Conservation (phyloP, 2,329 filamentous ascomycete species). For the Calonectria hawksworthii region DNA sequence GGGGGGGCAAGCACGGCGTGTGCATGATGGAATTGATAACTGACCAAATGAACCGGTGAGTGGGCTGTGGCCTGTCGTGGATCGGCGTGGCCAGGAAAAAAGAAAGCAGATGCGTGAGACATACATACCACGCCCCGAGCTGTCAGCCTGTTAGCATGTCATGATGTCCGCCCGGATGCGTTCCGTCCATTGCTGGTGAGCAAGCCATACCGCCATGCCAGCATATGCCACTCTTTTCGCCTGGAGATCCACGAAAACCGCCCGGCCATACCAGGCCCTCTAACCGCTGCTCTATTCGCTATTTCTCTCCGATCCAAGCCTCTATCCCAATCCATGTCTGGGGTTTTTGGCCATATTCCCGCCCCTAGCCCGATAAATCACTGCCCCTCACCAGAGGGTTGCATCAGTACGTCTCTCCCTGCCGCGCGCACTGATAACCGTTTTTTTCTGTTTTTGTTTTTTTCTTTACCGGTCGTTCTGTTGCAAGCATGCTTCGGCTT, state of each 20-base stretch:
- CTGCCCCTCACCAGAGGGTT: slow-evolving; percentile 1
- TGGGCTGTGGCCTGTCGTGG: slow-evolving; percentile 3
- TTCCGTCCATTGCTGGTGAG: neutral
- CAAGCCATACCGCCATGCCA: neutral
- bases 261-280: neutral
- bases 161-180: neutral
- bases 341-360: neutral
- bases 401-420: neutral
- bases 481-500: neutral
- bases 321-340: neutral
- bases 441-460: slow-evolving; percentile 5
- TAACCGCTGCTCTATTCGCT: neutral
- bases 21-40: slow-evolving; percentile 1
- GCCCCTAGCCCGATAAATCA: neutral
- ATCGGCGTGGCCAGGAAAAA: slow-evolving; percentile 7
- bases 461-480: slow-evolving; percentile 1
- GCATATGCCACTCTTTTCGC: neutral
- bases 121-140: neutral
- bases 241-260: neutral
- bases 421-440: slow-evolving; percentile 9
- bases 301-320: neutral
- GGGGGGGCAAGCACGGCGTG: neutral
- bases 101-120: slow-evolving; percentile 9
- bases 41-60: slow-evolving; percentile 8
- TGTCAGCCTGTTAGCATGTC: slow-evolving; percentile 12